Evolutionary conservation across 2,329 filamentous ascomycete genomes (phyloP).

Genomic region (Albifimbria verrucaria): DNA sequence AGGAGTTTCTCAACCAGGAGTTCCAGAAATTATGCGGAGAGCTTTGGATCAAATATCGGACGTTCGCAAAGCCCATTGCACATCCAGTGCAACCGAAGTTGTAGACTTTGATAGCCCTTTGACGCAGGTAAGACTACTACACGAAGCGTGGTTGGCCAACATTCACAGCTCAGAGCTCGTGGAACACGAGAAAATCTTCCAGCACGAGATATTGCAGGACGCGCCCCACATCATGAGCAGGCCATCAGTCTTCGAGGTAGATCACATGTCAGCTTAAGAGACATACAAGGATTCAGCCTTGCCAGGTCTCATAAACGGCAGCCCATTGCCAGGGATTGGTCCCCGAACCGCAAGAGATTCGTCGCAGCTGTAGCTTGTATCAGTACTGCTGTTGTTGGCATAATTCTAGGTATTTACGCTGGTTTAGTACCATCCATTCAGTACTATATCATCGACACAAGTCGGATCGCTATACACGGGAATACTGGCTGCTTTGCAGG

Average conservation of each 20-base stretch:
- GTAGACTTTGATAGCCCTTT: slow-evolving; percentile 12
- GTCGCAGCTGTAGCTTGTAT: slow-evolving; percentile 67
- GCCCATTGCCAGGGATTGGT: slow-evolving; percentile 72
- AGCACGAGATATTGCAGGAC: slow-evolving; percentile 19
- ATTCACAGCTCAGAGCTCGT: slow-evolving; percentile 8
- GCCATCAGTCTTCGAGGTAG: slow-evolving; percentile 44
- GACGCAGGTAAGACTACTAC: too few relatives aligned
- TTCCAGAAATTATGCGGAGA: too few relatives aligned
- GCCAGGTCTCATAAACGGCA: slow-evolving; percentile 54
- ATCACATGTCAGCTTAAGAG: slow-evolving; percentile 52
- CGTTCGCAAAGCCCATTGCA: too few relatives aligned
- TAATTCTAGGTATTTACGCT: slow-evolving; percentile 72
- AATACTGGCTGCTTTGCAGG: slow-evolving; percentile 72
- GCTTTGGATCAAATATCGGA: too few relatives aligned
- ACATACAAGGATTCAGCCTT: slow-evolving; percentile 48
- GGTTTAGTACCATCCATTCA: slow-evolving; percentile 77
- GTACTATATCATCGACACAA: slow-evolving; percentile 68
- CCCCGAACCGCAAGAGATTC: slow-evolving; percentile 62
- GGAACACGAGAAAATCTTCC: slow-evolving; percentile 19
- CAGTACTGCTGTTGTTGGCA: slow-evolving; percentile 68
- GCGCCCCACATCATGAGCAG: slow-evolving; percentile 23
- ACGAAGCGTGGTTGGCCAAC: slow-evolving; percentile 3
- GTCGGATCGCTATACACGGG: slow-evolving; percentile 66
- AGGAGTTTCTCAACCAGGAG: too few relatives aligned
- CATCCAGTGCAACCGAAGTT: slow-evolving; percentile 9